A percentile compares a stretch with the other conserved stretches of the same genome.
phyloP scores from a whole-genome alignment of 495 filamentous ascomycete genomes.

The Aspergillus baeticus region DNA sequence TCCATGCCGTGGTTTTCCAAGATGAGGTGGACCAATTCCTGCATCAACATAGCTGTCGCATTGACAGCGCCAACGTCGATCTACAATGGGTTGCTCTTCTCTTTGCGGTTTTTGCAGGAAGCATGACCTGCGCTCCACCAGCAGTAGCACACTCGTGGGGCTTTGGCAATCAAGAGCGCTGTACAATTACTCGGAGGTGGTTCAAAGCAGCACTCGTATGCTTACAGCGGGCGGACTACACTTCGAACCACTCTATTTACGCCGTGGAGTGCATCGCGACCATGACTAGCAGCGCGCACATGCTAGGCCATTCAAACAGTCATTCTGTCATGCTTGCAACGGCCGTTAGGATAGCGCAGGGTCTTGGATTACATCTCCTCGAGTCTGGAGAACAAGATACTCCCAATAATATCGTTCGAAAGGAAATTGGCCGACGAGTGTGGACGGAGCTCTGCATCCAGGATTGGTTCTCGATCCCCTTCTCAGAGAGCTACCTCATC shows the following conservation, averaged over 20 bases:
- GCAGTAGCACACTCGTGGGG: slow-evolving; percentile 2
- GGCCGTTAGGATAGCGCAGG: slow-evolving; percentile 40
- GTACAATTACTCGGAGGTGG: background rate
- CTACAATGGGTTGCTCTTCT: slow-evolving; percentile 9
- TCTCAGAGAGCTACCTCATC: slow-evolving; percentile 46
- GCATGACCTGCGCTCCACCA: slow-evolving; percentile 8
- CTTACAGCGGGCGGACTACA: background rate
- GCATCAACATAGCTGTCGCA: background rate
- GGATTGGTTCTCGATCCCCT: slow-evolving; percentile 50
- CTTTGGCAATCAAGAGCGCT: slow-evolving; percentile 2
- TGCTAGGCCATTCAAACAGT: slow-evolving; percentile 43
- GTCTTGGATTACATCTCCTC: slow-evolving; percentile 33
- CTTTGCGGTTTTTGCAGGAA: slow-evolving; percentile 4
- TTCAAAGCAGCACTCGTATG: slow-evolving; percentile 8
- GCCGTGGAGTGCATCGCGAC: slow-evolving; percentile 46
- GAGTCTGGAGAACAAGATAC: slow-evolving; percentile 28
- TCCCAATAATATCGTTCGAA: slow-evolving; percentile 27
- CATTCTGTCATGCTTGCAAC: slow-evolving; percentile 41
- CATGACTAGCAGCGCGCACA: slow-evolving; percentile 45
- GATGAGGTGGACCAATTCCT: background rate
- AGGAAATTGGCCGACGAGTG: slow-evolving; percentile 41
- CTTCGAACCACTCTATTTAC: slow-evolving; percentile 25
- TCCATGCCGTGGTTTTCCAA: slow-evolving; percentile 2
- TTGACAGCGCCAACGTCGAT: background rate
- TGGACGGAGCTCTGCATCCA: slow-evolving; percentile 48